Evolutionary conservation across 2,329 filamentous ascomycete genomes (phyloP), one percentile per base, ranked within the genome.

Genomic region (Phaeosphaeriaceae sp.): DNA sequence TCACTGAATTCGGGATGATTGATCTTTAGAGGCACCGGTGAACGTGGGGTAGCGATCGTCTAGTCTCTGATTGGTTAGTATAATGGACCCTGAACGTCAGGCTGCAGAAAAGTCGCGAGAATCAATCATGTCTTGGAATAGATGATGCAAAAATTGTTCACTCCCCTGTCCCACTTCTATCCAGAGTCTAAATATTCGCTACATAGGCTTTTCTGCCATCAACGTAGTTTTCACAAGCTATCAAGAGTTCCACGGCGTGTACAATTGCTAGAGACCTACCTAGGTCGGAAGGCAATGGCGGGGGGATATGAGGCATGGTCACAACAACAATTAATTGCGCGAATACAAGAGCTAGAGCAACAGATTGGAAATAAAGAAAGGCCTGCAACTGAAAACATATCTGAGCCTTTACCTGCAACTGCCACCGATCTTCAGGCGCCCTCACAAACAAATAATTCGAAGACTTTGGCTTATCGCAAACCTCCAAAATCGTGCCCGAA

Each of bases 401-500:
- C 33, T 3, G 45, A 49, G 13, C 26, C 46, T n/a, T 35, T 48
- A 17, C 12, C 52, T 28, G 29, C 52, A 11, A 42, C 53, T 2
- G 17, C 37, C 16, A 32, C 51, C 6, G 42, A 12, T 30, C 48
- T 50, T 26, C 35, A 54, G 7, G 47, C 42, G 12, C 35, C 50
- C 3, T 17, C 37, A 4, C 32, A 52, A 5, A 17, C 20, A 6
- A 36, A 46, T 8, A 41, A 37, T 7, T 28, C 45, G 5, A 48
- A 52, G 34, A 40, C 58, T 17, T 40, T 50, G 32, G 52, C 60
- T 11, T 60, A 61, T 46, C 63, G 61, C 43, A 70, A 67, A 44
- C 54, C 65, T n/a, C 55, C 58, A 18, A 71, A 69, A 42, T 71
- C 74, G n/a, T 60, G 68, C 34, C 64, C 72, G 20, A 77, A 81